These are phyloP conservation scores for Cucumis hystrix DNA, from an alignment of 306 rosid genomes.

Conservation along the genomic window DNA sequence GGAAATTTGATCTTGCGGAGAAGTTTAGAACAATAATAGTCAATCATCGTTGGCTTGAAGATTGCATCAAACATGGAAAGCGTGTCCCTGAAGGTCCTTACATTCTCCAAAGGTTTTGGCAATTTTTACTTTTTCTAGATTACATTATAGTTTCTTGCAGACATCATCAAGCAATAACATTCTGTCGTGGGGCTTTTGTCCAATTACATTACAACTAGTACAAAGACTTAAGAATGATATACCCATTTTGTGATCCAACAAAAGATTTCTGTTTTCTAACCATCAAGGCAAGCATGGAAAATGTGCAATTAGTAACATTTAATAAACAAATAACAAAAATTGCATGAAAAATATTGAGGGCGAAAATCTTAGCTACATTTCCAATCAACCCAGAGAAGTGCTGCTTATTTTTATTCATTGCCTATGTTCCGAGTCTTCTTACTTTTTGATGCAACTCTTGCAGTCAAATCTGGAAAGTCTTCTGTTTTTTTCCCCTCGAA, in stretches of 20 bases:
- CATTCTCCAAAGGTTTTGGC: conserved; percentile 38
- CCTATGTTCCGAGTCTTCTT: not conserved
- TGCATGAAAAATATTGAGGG: not conserved
- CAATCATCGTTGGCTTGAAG: conserved; percentile 86
- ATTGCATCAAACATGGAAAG: conserved; percentile 56
- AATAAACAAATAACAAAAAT: not conserved
- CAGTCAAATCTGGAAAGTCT: not conserved
- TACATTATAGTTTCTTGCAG: not conserved
- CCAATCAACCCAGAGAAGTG: not conserved
- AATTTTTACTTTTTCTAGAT: not conserved
- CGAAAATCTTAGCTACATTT: not conserved
- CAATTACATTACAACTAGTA: not conserved
- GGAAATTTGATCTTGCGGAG: conserved; percentile 42
- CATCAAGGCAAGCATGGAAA: not conserved
- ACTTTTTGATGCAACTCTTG: not conserved
- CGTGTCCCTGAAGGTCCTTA: conserved; percentile 62
- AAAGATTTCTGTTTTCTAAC: not conserved
- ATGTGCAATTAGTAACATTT: not conserved
- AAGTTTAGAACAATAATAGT: conserved; percentile 32
- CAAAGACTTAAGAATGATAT: not conserved
- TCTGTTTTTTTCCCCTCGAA: not conserved
- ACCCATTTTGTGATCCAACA: not conserved
- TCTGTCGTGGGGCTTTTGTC: not conserved
- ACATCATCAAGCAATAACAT: not conserved
- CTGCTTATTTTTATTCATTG: not conserved